Evolutionary conservation across 192 early-diverging fungal species (phyloP), one percentile per base, ranked within the genome.

Genomic region (Backusella morwellensis): DNA sequence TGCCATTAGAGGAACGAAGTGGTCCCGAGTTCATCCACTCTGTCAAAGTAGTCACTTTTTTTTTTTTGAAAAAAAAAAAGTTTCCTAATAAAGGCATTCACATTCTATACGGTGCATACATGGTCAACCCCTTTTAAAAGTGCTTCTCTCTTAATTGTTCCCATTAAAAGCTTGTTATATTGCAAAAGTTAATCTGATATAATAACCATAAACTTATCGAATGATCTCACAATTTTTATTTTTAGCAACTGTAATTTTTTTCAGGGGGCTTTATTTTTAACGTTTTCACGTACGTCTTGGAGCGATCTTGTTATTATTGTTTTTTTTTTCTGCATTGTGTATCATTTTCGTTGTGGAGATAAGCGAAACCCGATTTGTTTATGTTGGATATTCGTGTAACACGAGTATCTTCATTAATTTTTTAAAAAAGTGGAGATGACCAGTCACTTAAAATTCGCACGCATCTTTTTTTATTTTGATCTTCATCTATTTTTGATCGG

Each of bases 41-140:
- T 75, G 74, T 75, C 74, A 75, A 63, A 75, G 74, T 75, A 75
- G 74, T 75, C 74, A 75, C 74, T 63, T 63, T 63, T 63, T 63
- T 63, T 63, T 63, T 63, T 29, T 63, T 63, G 8, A 12, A 63
- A 63, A 63, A 63, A 63, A 63, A 63, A 63, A 63, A 26, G 2
- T 29, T 63, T 11, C 56, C 56, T 63, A 29, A 63, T 63, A 63
- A 12, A 63, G 56, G 12, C 9, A 63, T 63, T 63, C 56, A 63
- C 56, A 63, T 63, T 63, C 56, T 63, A 63, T 29, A 63, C 26
- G 9, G 1, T 63, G 56, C 56, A 63, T 63, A 26, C 23, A 63
- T 63, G 23, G 56, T 23, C 9, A 29, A 63, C 23, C 56, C 23
- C 54, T 63, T 63, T 63, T 29, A 26, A 29, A 63, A 63, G 3